These are phyloP conservation scores for Populus simonii DNA, from an alignment of 345 rosid genomes.

Conservation along the genomic window DNA sequence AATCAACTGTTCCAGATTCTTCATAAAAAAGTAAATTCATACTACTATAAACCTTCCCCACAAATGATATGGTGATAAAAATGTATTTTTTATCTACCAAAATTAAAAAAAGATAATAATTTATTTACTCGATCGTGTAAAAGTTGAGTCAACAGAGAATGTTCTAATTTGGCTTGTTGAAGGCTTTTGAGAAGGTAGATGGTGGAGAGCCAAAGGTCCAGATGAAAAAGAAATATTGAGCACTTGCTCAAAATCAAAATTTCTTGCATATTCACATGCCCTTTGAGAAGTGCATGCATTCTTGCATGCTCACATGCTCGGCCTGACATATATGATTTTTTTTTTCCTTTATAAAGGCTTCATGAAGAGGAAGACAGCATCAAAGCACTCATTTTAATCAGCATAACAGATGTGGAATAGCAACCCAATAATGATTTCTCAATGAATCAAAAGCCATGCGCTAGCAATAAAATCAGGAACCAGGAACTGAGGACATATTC, in stretches of 20 bases:
- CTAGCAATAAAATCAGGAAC: conserved; percentile 4
- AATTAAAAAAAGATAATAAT: background rate
- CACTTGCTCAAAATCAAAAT: too few species aligned
- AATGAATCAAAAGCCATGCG: background rate
- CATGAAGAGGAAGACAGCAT: background rate
- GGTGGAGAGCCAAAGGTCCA: background rate
- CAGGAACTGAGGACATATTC: conserved; percentile 2
- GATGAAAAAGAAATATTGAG: background rate
- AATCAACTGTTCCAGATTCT: background rate
- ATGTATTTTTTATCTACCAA: background rate
- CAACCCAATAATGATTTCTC: conserved; percentile 3
- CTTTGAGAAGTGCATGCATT: too few species aligned
- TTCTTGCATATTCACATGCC: background rate
- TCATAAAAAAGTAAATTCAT: background rate
- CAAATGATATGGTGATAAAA: background rate
- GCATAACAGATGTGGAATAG: conserved; percentile 1
- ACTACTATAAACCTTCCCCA: background rate
- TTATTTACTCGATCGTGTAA: background rate
- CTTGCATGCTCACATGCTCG: background rate
- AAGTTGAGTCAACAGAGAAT: background rate
- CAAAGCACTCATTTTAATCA: background rate
- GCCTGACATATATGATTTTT: background rate
- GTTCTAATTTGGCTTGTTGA: background rate
- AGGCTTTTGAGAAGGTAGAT: background rate
- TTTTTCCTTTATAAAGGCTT: conserved; percentile 3